A percentile compares a stretch with the other conserved stretches of the same genome.
These are phyloP conservation scores for Prunus davidiana DNA, from an alignment of 306 rosid genomes.

Conservation along the genomic window DNA sequence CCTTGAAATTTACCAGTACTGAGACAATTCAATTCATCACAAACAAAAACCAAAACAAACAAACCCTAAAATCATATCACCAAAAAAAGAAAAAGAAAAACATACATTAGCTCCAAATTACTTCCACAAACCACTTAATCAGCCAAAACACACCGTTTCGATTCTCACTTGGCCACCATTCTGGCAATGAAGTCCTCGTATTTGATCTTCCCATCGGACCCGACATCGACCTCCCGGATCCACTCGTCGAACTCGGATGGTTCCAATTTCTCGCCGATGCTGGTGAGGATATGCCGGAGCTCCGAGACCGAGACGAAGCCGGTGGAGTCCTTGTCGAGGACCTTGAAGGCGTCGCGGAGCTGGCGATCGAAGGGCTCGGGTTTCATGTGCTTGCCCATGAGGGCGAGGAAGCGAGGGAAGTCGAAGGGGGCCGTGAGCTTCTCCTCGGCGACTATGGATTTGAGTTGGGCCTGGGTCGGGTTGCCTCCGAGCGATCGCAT, in stretches of 20 bases:
- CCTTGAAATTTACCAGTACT: conserved; percentile 27
- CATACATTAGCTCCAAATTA: conserved; percentile 27
- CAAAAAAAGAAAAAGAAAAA: neutral
- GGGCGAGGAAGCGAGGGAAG: conserved; percentile 75
- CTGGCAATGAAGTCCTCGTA: conserved; percentile 95
- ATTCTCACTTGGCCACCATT: conserved; percentile 91
- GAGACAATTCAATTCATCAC: conserved; percentile 26
- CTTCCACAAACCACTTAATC: conserved; percentile 18
- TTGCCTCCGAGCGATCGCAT: conserved; percentile 97
- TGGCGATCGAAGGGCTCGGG: conserved; percentile 97
- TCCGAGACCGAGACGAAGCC: conserved; percentile 81
- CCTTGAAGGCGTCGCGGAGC: conserved; percentile 93
- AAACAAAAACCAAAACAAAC: conserved; percentile 27
- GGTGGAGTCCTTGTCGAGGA: conserved; percentile 80
- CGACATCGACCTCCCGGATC: conserved; percentile 95
- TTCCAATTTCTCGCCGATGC: conserved; percentile 96
- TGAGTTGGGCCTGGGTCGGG: conserved; percentile 97
- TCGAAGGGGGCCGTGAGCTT: conserved; percentile 79
- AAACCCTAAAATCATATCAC: conserved; percentile 15
- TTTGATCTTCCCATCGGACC: conserved; percentile 86
- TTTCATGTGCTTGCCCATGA: conserved; percentile 93
- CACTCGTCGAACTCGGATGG: conserved; percentile 96
- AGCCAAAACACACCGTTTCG: conserved; percentile 15
- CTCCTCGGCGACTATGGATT: conserved; percentile 75
- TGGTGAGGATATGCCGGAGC: conserved; percentile 92